Conservation (phyloP, 768 basidiomycete species). For the Pleurotus tuber-regium region DNA sequence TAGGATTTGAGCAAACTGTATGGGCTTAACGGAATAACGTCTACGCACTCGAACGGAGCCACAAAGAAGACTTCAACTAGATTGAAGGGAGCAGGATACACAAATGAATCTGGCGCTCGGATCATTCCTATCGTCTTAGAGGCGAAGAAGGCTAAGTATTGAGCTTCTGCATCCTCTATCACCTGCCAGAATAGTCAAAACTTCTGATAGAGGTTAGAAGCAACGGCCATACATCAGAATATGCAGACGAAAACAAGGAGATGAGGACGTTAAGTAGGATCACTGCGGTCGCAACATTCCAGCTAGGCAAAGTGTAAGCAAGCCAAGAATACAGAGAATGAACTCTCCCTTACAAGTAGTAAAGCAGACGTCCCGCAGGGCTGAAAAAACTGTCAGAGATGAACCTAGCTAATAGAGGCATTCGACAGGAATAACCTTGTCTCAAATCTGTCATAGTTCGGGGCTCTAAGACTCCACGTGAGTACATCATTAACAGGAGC, state of each 20-base stretch:
- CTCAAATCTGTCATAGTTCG: conserved; percentile 60
- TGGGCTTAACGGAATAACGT: too few species aligned
- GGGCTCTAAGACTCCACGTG: conserved; percentile 41
- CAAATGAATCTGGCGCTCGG: conserved; percentile 79
- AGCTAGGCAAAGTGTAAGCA: conserved; percentile 36
- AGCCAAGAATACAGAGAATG: background rate
- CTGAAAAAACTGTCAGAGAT: conserved; percentile 26
- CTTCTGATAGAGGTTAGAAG: background rate
- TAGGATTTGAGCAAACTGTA: conserved; percentile 40
- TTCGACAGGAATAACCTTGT: too few species aligned
- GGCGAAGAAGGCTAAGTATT: conserved; percentile 90
- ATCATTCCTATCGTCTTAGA: conserved; percentile 84
- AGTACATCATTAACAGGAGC: background rate
- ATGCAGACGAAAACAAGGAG: conserved; percentile 92
- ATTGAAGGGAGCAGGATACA: conserved; percentile 94
- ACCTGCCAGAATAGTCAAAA: conserved; percentile 41
- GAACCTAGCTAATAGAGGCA: too few species aligned
- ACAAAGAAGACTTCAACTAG: conserved; percentile 77
- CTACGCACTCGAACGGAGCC: conserved; percentile 81
- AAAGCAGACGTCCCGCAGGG: conserved; percentile 62
- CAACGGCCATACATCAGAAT: conserved; percentile 61
- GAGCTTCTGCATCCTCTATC: conserved; percentile 80
- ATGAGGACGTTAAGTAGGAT: conserved; percentile 92
- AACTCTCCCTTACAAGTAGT: conserved; percentile 62
- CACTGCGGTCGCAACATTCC: conserved; percentile 81